Evolutionary conservation across 2,329 filamentous ascomycete genomes (phyloP), one percentile per base, ranked within the genome.

Genomic region (Chrysoporthe cubensis): DNA sequence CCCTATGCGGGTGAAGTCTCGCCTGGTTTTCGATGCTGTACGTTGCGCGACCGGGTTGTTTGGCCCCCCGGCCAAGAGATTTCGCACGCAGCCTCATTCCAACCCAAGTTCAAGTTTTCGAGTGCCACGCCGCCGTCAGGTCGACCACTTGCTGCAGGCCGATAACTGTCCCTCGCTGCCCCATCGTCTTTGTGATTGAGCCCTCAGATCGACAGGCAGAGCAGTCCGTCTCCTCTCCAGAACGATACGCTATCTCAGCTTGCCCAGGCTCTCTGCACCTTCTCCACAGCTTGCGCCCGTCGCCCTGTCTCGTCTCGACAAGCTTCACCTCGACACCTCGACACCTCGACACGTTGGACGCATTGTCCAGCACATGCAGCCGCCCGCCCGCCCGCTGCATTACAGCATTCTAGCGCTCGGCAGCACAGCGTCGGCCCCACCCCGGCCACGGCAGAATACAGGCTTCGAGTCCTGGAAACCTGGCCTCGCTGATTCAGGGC

Each of bases 351-450:
- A 40, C 21, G 40, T 32, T 44, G 44, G 60, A 50, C 43, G 26
- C 26, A 42, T 54, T 63, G 26, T 13, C 34, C 18, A 42, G 48
- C 46, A 43, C 61, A 54, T 63, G 48, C 61, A 56, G 61, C 34
- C 26, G 48, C 40, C 16, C 46, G 61, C 61, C 32, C 48, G n/a
- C 37, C 42, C 26, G n/a, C 61, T 44, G 48, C 61, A 62, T 59
- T 16, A 57, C 54, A 18, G 32, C 54, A 37, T 57, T 57, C 54
- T 37, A 21, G 54, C 26, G 32, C 13, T 40, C 54, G 11, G 54
- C 63, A 66, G 66, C 64, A 69, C 64, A 62, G 64, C 66, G 65
- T 67, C 62, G 62, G 62, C 67, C 50, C 67, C 67, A 69, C 67
- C 63, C 63, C 52, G 26, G 57, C 60, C 67, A 65, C 67, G 63